Evolutionary conservation across 257 asterid genomes (phyloP).

Genomic region (Gentiana macrophylla): DNA sequence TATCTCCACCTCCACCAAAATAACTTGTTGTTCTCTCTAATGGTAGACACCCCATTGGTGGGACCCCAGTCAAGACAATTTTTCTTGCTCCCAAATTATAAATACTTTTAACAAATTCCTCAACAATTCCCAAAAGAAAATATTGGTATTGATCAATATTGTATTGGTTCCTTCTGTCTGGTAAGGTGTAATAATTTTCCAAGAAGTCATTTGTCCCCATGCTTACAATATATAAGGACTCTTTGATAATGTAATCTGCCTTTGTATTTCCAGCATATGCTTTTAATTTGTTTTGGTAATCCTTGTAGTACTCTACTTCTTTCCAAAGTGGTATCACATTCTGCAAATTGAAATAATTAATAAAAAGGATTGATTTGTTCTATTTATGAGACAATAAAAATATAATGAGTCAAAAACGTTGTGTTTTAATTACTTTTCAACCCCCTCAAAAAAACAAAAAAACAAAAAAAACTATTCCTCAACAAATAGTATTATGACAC

Average conservation of each 20-base stretch:
- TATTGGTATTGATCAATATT: conserved; percentile 52
- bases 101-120: conserved; percentile 38
- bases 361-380: neutral
- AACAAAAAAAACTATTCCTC: no score
- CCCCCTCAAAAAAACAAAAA: neutral
- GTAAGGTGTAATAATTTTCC: conserved; percentile 72
- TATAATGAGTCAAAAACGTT: no score
- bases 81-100: conserved; percentile 64
- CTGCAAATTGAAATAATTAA: conserved; percentile 21
- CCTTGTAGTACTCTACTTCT: conserved; percentile 72
- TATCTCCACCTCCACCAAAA: conserved; percentile 51
- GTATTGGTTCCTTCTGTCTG: conserved; percentile 36
- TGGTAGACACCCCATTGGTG: conserved; percentile 94
- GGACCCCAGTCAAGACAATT: conserved; percentile 56
- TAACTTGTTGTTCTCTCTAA: conserved; percentile 64
- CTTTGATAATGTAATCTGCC: conserved; percentile 32
- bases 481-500: no score
- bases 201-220: conserved; percentile 87
- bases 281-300: conserved; percentile 41
- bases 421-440: no score
- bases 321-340: conserved; percentile 85
- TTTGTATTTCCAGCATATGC: conserved; percentile 36
- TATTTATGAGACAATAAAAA: no score
- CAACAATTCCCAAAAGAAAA: conserved; percentile 34
- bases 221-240: conserved; percentile 66